Evolutionary conservation across 1,284 basidiomycete genomes (phyloP), one percentile per base, ranked within the genome.

Genomic region (Apiotrichum akiyoshidainum): DNA sequence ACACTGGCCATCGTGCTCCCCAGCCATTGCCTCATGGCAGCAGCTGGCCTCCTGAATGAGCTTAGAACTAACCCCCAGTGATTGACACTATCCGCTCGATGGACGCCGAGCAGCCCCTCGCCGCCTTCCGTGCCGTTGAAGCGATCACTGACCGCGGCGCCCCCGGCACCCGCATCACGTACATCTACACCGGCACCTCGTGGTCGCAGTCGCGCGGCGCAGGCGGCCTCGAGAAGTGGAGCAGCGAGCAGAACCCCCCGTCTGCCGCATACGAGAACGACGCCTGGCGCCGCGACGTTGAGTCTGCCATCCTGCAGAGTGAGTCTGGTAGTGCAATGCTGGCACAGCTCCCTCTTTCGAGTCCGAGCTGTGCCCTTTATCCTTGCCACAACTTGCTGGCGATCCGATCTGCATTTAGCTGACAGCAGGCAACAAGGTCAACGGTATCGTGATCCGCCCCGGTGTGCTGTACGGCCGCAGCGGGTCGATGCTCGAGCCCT

Each of bases 141-240:
- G 46, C 39, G 52, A 54, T 67, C 57, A 65, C 76, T 2, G 49
- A 49, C 50, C 41, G 57, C 57, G 40, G 67, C 69, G 10, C 60
- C 51, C 63, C 63, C 5, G 68, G 67, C 19, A 77, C 81, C 1
- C 80, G 80, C 65, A 74, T 83, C 49, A 75, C 80, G 5, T 84
- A 81, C 72, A 82, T 85, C 61, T 82, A 81, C 68, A 81, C 80
- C 11, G 82, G 81, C 2, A 72, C 75, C 14, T 77, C 77, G 5
- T 84, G 83, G 83, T 76, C 81, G 7, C 80, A 82, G 64, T 79
- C 68, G 7, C 51, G 65, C 22, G 69, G 71, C 10, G 41, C 44
- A 33, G 71, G 68, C 33, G 73, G 72, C 0, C 57, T 73, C 17
- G 73, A 72, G 21, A 57, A 54, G 19, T 75, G 73, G 73, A 67